phyloP scores from a whole-genome alignment of 164 flowering plant species.

The Macadamia integrifolia region DNA sequence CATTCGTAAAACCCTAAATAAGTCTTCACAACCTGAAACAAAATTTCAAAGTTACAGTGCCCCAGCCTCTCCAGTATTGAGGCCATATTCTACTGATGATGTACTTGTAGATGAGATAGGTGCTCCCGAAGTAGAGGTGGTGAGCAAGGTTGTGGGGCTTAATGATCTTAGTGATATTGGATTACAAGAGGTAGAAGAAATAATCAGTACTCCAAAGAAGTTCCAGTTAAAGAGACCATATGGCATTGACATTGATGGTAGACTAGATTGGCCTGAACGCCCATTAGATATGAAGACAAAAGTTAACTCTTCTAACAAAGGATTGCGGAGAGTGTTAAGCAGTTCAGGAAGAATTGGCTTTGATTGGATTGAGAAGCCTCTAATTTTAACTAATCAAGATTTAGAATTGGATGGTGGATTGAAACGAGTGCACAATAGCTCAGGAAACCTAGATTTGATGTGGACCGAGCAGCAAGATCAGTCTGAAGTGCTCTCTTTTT shows the following conservation, averaged over 20 bases:
- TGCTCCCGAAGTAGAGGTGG: conserved; percentile 27
- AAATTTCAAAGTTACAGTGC: conserved; percentile 73
- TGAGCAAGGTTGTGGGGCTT: conserved; percentile 15
- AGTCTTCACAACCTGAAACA: conserved; percentile 47
- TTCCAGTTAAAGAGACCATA: conserved; percentile 40
- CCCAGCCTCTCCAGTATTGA: conserved; percentile 82
- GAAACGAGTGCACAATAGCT: conserved; percentile 48
- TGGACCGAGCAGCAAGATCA: conserved; percentile 33
- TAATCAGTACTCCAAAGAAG: conserved; percentile 20
- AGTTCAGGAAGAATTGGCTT: conserved; percentile 61
- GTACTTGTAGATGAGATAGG: conserved; percentile 18
- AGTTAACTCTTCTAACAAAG: conserved; percentile 32
- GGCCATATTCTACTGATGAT: conserved; percentile 59
- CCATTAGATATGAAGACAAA: conserved; percentile 51
- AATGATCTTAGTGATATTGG: conserved; percentile 15
- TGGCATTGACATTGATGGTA: conserved; percentile 39
- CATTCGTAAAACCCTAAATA: conserved; percentile 78
- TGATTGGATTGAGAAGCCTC: conserved; percentile 36
- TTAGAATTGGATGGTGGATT: conserved; percentile 21
- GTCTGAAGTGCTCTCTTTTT: conserved; percentile 28
- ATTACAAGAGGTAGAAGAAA: conserved; percentile 14
- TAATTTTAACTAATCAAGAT: conserved; percentile 22
- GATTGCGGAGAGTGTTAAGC: conserved; percentile 63
- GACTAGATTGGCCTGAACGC: conserved; percentile 74
- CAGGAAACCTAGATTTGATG: conserved; percentile 43